phyloP scores from a whole-genome alignment of 1,284 basidiomycete species.

The Psilocybe mexicana region DNA sequence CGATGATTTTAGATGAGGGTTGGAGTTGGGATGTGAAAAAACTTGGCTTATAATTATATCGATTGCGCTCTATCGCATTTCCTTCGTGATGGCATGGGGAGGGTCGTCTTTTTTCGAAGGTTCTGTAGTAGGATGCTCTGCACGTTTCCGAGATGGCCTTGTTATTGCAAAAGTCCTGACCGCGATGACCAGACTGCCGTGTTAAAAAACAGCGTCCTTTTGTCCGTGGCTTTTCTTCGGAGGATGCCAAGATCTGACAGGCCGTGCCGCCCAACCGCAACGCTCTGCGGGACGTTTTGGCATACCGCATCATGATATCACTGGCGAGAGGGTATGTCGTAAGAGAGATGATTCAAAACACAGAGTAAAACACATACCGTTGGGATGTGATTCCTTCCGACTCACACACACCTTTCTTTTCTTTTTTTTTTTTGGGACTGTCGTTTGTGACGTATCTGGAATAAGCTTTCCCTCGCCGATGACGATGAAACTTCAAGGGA shows the following conservation, averaged over 20 bases:
- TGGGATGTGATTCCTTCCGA: slow-evolving; percentile 2
- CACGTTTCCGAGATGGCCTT: too few relatives aligned
- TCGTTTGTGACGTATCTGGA: neutral
- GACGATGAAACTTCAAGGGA: neutral
- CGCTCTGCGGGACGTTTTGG: slow-evolving; percentile 1
- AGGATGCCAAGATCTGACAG: neutral
- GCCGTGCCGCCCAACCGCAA: slow-evolving; percentile 2
- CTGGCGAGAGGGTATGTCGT: slow-evolving; percentile 1
- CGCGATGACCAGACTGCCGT: too few relatives aligned
- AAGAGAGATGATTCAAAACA: neutral
- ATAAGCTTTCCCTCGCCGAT: slow-evolving; percentile 2
- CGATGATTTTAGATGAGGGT: neutral
- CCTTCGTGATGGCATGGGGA: neutral
- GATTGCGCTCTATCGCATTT: neutral
- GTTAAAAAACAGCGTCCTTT: neutral
- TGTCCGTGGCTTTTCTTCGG: neutral
- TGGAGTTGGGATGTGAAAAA: neutral
- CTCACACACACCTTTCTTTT: slow-evolving; percentile 4
- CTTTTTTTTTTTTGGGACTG: neutral
- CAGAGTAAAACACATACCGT: neutral
- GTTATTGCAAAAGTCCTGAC: too few relatives aligned
- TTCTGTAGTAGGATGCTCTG: too few relatives aligned
- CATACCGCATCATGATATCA: slow-evolving; percentile 12
- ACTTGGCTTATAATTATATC: neutral
- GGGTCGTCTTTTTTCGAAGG: too few relatives aligned